Evolutionary conservation across 225 moss, liverwort and hornwort genomes (phyloP).

Genomic region (Thuidium tamariscinum): DNA sequence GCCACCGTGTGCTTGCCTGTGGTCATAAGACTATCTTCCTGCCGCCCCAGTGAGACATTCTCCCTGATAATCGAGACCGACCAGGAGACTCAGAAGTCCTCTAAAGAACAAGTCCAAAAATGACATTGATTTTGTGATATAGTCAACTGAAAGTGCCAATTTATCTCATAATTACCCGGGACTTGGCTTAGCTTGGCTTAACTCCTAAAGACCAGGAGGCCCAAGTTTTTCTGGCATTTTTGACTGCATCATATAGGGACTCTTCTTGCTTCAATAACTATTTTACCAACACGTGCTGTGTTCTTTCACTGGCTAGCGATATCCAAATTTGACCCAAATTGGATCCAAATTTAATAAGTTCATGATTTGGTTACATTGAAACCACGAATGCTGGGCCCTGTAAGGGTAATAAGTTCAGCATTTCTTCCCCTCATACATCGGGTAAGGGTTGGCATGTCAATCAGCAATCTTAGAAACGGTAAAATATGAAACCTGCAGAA

Average conservation of each 20-base stretch:
- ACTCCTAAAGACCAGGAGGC: not conserved
- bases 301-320: not conserved
- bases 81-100: not conserved
- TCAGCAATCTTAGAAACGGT: not conserved
- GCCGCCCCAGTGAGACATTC: slow-evolving; percentile 92
- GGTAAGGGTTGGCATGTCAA: not conserved
- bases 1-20: slow-evolving; percentile 96
- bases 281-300: not conserved
- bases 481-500: not conserved
- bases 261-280: not conserved
- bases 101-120: not conserved
- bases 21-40: slow-evolving; percentile 94
- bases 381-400: not conserved
- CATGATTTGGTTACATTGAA: not conserved
- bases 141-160: not conserved
- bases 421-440: not conserved
- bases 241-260: not conserved
- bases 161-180: not conserved
- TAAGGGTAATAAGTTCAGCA: not conserved
- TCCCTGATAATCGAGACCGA: slow-evolving; percentile 42
- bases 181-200: not conserved
- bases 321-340: not conserved
- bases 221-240: not conserved
- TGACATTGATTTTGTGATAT: not conserved
- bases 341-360: not conserved